These are phyloP conservation scores for Kuraishia borneana DNA, from an alignment of 805 yeast species.

Conservation along the genomic window DNA sequence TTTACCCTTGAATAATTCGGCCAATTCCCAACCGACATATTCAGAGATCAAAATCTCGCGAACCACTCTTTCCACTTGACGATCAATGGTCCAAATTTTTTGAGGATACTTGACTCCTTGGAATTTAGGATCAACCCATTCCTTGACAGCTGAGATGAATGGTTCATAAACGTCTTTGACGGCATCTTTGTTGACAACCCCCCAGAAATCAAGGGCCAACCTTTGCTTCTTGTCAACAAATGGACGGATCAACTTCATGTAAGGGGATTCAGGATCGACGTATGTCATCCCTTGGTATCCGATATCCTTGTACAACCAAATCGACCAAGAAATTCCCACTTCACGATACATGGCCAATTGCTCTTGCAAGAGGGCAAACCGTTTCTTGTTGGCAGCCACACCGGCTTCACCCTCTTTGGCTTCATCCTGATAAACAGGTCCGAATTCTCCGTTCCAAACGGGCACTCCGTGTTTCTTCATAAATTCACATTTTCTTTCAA, in stretches of 20 bases:
- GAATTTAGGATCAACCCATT: slow-evolving; percentile 27
- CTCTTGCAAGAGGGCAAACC: slow-evolving; percentile 31
- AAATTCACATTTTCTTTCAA: slow-evolving; percentile 31
- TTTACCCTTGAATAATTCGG: slow-evolving; percentile 29
- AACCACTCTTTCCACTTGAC: slow-evolving; percentile 25
- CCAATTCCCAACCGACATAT: slow-evolving; percentile 31
- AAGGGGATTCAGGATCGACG: slow-evolving; percentile 31
- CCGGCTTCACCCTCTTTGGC: slow-evolving; percentile 28
- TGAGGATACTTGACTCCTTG: slow-evolving; percentile 30
- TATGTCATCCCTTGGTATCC: slow-evolving; percentile 39
- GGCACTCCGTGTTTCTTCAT: slow-evolving; percentile 29
- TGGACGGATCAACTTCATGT: slow-evolving; percentile 28
- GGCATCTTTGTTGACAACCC: slow-evolving; percentile 25
- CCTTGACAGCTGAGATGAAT: too few relatives aligned
- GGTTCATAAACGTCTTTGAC: slow-evolving; percentile 24
- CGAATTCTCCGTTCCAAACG: slow-evolving; percentile 45
- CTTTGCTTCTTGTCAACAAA: slow-evolving; percentile 30
- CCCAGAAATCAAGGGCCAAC: slow-evolving; percentile 40
- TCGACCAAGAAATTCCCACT: slow-evolving; percentile 35
- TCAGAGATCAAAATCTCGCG: slow-evolving; percentile 33
- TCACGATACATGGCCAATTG: slow-evolving; percentile 30
- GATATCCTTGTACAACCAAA: slow-evolving; percentile 43
- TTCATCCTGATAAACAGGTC: slow-evolving; percentile 35
- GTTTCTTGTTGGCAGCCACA: slow-evolving; percentile 23
- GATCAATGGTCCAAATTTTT: slow-evolving; percentile 23